Base-by-base conservation (phyloP, 108 stramenopile genomes). In the Cyclotella sp. region DNA sequence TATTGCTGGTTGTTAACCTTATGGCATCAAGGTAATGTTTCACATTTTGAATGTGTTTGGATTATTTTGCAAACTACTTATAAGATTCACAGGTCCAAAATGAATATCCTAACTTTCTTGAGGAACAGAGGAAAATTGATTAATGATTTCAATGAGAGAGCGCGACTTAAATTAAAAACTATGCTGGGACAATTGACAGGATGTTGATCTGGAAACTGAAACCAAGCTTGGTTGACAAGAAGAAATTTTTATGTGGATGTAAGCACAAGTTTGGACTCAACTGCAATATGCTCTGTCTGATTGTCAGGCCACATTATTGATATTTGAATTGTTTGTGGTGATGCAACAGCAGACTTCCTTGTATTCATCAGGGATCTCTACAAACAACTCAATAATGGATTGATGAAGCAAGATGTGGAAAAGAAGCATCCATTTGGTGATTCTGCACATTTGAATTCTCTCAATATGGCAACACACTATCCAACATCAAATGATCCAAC, bases 141-240 rank as follows among this genome's bases (percentile, higher is more conserved):
- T 22, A 54, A 0, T 80, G 66, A 21, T 85, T 85, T 55, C 14
- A 45, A 52, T 43, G 44, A 63, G 72, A n/a, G 27, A 73, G 71
- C 34, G n/a, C 7, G 24, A 68, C 44, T 11, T 55, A 49, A 19
- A 75, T 82, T 55, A n/a, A 46, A 18, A 40, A 30, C 46, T 79
- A 70, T n/a, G n/a, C n/a, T 82, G 75, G 85, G 0, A 58, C 72
- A 18, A 70, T 85, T 46, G 85, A 85, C 52, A 81, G 78, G 27
- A 74, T 85, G 15, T 28, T 85, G 9, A 75, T 78, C 43, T 76
- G 78, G 79, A 85, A 49, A 0, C 30, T 78, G 30, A 63, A 55
- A 30, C 83, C 83, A 13, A 58, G 41, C 9, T 28, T 68, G 42
- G 46, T 57, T 27, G 63, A 70, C 41, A 43, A 41, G 15, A 62